These are phyloP conservation scores for Ogataea zsoltii DNA, from an alignment of 805 yeast species.

Conservation along the genomic window DNA sequence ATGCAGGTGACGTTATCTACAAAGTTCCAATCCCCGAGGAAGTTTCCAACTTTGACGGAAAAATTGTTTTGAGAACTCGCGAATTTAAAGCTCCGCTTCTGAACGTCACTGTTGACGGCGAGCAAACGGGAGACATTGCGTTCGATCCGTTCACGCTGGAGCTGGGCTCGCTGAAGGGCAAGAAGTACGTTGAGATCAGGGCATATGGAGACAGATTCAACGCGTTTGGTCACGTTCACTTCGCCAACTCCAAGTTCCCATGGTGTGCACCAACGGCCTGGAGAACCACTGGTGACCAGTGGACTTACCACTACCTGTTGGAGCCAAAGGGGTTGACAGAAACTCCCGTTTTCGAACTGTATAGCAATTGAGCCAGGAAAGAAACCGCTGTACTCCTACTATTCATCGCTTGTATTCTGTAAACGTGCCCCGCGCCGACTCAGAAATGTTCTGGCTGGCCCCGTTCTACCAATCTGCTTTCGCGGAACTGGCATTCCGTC, in stretches of 20 bases:
- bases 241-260: conserved; percentile 9
- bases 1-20: conserved; percentile 12
- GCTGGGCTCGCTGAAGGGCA: conserved; percentile 7
- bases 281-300: conserved; percentile 4
- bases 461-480: too few relatives aligned
- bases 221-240: conserved; percentile 8
- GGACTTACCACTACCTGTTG: conserved; percentile 3
- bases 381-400: too few relatives aligned
- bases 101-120: conserved; percentile 5
- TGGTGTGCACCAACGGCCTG: conserved; percentile 9
- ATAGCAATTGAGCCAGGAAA: too few relatives aligned
- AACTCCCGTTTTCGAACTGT: neutral
- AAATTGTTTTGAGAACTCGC: conserved; percentile 1
- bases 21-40: conserved; percentile 7
- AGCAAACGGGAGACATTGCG: conserved; percentile 5
- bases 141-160: conserved; percentile 9
- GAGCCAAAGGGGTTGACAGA: conserved; percentile 2
- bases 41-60: neutral
- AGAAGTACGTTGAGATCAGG: conserved; percentile 1
- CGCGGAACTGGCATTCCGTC: too few relatives aligned
- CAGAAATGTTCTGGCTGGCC: too few relatives aligned
- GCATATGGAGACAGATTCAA: conserved; percentile 7
- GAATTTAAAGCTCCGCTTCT: conserved; percentile 11
- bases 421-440: too few relatives aligned
- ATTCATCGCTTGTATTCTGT: too few relatives aligned